phyloP scores from a whole-genome alignment of 305 asterid genomes.

The Andrographis paniculata region DNA sequence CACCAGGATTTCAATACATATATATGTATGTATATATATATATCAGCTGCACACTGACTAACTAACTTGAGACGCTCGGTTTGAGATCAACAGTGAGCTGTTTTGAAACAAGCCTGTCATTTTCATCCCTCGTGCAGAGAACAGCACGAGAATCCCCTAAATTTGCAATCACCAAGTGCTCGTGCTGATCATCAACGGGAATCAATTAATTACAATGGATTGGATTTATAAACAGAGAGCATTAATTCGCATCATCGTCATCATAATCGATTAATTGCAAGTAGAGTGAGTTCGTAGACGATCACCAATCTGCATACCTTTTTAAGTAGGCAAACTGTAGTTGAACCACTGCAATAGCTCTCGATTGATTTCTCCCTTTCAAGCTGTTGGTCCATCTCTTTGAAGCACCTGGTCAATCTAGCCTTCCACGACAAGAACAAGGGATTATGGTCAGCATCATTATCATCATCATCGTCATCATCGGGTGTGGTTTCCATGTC shows the following conservation, averaged over 20 bases:
- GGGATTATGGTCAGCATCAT: too few relatives aligned
- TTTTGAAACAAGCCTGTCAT: conserved; percentile 40
- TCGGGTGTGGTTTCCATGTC: conserved; percentile 14
- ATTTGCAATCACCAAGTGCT: conserved; percentile 68
- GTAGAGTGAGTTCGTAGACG: too few relatives aligned
- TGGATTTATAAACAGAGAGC: background rate
- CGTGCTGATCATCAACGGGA: conserved; percentile 35
- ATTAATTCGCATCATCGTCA: too few relatives aligned
- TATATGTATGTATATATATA: too few relatives aligned
- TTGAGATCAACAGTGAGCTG: conserved; percentile 86
- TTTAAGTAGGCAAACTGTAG: conserved; percentile 62
- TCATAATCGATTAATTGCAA: too few relatives aligned
- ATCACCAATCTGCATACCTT: conserved; percentile 51
- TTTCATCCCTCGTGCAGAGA: conserved; percentile 52
- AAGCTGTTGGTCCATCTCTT: conserved; percentile 64
- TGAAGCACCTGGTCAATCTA: conserved; percentile 41
- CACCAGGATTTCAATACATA: too few relatives aligned
- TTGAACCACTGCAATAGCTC: conserved; percentile 82
- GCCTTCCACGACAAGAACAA: conserved; percentile 62
- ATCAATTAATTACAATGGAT: background rate
- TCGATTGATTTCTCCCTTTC: conserved; percentile 50
- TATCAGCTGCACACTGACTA: too few relatives aligned
- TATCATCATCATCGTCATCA: conserved; percentile 20
- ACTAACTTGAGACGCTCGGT: conserved; percentile 62
- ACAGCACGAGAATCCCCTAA: conserved; percentile 92